phyloP scores from a whole-genome alignment of 805 yeast species.

The Schwanniomyces sp. region DNA sequence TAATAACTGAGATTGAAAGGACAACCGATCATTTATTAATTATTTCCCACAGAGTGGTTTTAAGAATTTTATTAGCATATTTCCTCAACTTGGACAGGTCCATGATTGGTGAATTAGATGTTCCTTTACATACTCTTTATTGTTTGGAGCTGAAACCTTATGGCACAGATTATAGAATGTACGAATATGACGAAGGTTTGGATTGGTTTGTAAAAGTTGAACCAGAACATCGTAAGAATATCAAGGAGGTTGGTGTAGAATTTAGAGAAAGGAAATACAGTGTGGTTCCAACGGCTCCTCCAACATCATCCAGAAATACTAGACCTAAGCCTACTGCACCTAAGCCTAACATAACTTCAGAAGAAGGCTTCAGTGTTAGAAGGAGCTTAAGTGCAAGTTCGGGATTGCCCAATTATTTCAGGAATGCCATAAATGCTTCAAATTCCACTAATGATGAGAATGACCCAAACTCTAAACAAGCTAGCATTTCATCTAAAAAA shows the following conservation, averaged over 20 bases:
- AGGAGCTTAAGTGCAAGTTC: slow-evolving; percentile 20
- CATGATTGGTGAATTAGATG: slow-evolving; percentile 84
- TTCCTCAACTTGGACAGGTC: slow-evolving; percentile 80
- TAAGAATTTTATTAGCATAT: slow-evolving; percentile 83
- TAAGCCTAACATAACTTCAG: slow-evolving; percentile 3
- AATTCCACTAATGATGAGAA: not conserved
- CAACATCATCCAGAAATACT: slow-evolving; percentile 19
- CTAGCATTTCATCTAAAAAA: slow-evolving; percentile 20
- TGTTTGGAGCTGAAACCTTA: slow-evolving; percentile 91
- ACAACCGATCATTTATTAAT: slow-evolving; percentile 83
- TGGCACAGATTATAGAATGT: slow-evolving; percentile 91
- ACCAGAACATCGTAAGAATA: slow-evolving; percentile 55
- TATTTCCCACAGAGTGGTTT: slow-evolving; percentile 87
- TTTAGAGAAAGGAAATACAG: slow-evolving; percentile 69
- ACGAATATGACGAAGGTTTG: slow-evolving; percentile 75
- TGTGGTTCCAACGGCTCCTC: slow-evolving; percentile 77
- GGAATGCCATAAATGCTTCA: not conserved
- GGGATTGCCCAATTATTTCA: not conserved
- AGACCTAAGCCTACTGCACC: slow-evolving; percentile 5
- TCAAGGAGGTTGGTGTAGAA: slow-evolving; percentile 69
- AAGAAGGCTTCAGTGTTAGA: slow-evolving; percentile 22
- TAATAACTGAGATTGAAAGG: slow-evolving; percentile 90
- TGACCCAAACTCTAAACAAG: slow-evolving; percentile 6
- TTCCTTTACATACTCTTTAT: slow-evolving; percentile 89
- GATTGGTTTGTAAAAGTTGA: slow-evolving; percentile 78